Evolutionary conservation across 345 rosid species (phyloP), one percentile per base, ranked within the genome.

Genomic region (Passiflora organensis): DNA sequence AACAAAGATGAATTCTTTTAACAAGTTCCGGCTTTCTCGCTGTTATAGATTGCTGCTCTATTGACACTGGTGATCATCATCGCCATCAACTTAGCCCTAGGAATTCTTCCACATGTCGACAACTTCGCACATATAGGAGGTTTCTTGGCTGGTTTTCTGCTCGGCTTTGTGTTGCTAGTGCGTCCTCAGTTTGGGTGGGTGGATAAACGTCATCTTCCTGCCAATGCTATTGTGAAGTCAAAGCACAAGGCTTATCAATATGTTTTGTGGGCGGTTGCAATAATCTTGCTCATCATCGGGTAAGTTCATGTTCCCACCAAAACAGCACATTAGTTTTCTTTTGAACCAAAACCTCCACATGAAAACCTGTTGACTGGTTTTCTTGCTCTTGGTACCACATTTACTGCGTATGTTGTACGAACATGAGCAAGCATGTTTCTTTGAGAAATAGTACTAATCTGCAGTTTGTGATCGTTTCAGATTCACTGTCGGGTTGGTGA

Each of bases 111-210:
- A 49, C 84, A 78, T 8, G 95, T 89, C 3, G 97, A 89, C 78
- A 94, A 94, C 75, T 94, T 85, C 55, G 96, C 99, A 0, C 97
- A 94, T 57, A 80, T 80, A 32, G 97, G 99, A 66, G 97, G 99
- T 37, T 89, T 89, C 62, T 6, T 80, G 20, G 64, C 86, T 0
- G 97, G 99, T 38, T 80, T 85, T 56, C 79, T 87, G 25, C 82
- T 90, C 0, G 99, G 99, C 34, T 94, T 94, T 47, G 63, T 89
- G 22, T 66, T 94, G 56, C 74, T 94, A 32, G 62, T 94, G 15
- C 91, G 97, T 38, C 99, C 99, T 28, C 99, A 87, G 58, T 89
- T 77, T 18, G 99, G 97, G 12, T 94, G 89, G 89, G 78, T 63
- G 36, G 67, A 73, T 56, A 72, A 66, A 55, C 78, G 58, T 2